Evolutionary conservation across 176 grass and related monocot genomes (phyloP).

Genomic region (Pontederia paniculata): DNA sequence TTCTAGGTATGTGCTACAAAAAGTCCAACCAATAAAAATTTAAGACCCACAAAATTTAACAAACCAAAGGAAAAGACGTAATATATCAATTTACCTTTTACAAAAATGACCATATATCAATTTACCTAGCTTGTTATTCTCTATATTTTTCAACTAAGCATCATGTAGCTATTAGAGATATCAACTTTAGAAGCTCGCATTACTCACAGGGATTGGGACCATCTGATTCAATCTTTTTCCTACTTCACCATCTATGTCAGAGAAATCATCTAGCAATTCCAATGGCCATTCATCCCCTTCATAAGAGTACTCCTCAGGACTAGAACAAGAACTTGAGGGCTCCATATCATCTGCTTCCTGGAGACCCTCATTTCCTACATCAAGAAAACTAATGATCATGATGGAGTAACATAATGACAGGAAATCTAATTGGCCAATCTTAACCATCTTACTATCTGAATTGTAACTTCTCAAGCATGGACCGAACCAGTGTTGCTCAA

Average conservation of each 20-base stretch:
- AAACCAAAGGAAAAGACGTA: too few species aligned
- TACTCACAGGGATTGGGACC: slow-evolving; percentile 85
- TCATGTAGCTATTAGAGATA: not conserved
- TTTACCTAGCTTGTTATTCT: too few species aligned
- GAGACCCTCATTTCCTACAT: slow-evolving; percentile 32
- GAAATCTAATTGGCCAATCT: not conserved
- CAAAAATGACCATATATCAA: too few species aligned
- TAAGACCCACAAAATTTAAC: too few species aligned
- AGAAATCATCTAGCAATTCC: slow-evolving; percentile 33
- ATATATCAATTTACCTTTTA: too few species aligned
- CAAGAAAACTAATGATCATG: not conserved
- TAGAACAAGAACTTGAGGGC: slow-evolving; percentile 48
- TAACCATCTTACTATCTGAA: slow-evolving; percentile 46
- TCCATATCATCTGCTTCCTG: slow-evolving; percentile 40
- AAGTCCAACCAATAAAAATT: slow-evolving; percentile 16
- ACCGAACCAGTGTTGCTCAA: slow-evolving; percentile 44
- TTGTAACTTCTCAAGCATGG: slow-evolving; percentile 67
- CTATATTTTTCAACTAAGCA: too few species aligned
- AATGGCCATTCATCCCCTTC: slow-evolving; percentile 23
- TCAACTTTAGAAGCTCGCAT: not conserved
- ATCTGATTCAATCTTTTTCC: slow-evolving; percentile 71
- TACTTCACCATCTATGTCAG: slow-evolving; percentile 78
- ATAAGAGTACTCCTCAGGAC: slow-evolving; percentile 22
- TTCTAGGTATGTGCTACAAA: slow-evolving; percentile 49
- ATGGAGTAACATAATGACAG: not conserved